Conservation (phyloP, 73 alveolate genomes). For the Paramecium bursaria region DNA sequence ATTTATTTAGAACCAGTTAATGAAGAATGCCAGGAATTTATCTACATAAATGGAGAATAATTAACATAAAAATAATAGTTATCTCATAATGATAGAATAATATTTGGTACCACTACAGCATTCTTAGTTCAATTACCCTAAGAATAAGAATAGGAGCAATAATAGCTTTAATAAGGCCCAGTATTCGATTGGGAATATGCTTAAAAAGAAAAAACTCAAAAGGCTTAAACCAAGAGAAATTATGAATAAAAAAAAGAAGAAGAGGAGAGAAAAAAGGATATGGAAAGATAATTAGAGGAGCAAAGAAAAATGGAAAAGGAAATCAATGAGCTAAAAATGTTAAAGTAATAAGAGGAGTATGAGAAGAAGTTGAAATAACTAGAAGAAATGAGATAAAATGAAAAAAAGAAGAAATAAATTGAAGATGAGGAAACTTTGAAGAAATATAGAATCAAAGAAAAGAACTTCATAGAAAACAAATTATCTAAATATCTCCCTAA, state of each 20-base stretch:
- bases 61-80: constrained; percentile 23
- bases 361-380: constrained; percentile 11
- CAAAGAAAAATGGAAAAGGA: constrained; percentile 57
- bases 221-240: constrained; percentile 37
- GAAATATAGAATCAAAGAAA: constrained; percentile 51
- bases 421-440: constrained; percentile 67
- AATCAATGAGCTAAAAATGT: constrained; percentile 43
- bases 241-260: constrained; percentile 45
- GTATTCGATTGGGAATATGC: constrained; percentile 71
- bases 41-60: constrained; percentile 70
- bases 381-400: constrained; percentile 4
- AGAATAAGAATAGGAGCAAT: constrained; percentile 18
- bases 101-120: constrained; percentile 81
- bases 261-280: constrained; percentile 45
- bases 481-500: constrained; percentile 71
- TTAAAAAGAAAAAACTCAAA: constrained; percentile 50
- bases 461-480: constrained; percentile 61
- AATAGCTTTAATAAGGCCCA: constrained; percentile 43
- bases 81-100: constrained; percentile 76
- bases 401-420: constrained; percentile 11
- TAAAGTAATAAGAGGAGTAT: constrained; percentile 62
- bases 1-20: constrained; percentile 67
- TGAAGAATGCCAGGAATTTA: constrained; percentile 66
- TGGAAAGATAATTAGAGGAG: constrained; percentile 58
- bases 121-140: constrained; percentile 75